Evolutionary conservation across 371 early-diverging fungal genomes (phyloP), one percentile per base, ranked within the genome.

Genomic region (Mortierella sp.): DNA sequence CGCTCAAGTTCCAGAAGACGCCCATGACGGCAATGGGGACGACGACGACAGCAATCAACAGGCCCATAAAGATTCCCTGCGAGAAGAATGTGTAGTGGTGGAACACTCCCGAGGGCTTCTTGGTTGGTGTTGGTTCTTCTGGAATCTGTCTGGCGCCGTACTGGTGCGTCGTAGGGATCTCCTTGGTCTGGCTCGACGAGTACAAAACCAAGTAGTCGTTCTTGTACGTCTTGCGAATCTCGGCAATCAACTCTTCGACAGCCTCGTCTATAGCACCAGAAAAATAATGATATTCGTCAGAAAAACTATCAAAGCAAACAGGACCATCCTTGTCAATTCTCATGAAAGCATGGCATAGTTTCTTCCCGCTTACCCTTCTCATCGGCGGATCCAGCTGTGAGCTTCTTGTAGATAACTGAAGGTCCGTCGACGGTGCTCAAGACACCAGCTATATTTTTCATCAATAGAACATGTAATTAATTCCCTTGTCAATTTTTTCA

Each of bases 51-150:
- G 63, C 66, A 24, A 82, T 69, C 65, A 82, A 50, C 66, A 82
- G 39, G 0, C 75, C 83, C 83, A 82, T 82, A 44, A 74, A 82
- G 39, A 82, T 82, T 5, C 83, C 83, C 69, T 77, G 79, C 0
- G 83, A 82, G 26, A 82, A 82, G 64, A 82, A 82, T n/a, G 79
- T 78, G 73, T 82, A 82, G 14, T 64, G 58, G 44, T 82, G 83
- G 75, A 82, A 82, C 10, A 82, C 11, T 26, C 83, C 83, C 11
- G 74, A 53, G 10, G 68, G 69, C 52, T 76, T 72, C 37, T 64
- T 52, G 22, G 71, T 55, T 29, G 78, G 72, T 44, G 75, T 41
- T 47, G 82, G 77, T 2, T 81, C 67, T 19, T 37, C 68, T 63
- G 81, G 78, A 31, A 70, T 41, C 70, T 81, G 81, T 44, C 82